These are phyloP conservation scores for Phytopythium litorale DNA, from an alignment of 352 stramenopile species.

Conservation along the genomic window DNA sequence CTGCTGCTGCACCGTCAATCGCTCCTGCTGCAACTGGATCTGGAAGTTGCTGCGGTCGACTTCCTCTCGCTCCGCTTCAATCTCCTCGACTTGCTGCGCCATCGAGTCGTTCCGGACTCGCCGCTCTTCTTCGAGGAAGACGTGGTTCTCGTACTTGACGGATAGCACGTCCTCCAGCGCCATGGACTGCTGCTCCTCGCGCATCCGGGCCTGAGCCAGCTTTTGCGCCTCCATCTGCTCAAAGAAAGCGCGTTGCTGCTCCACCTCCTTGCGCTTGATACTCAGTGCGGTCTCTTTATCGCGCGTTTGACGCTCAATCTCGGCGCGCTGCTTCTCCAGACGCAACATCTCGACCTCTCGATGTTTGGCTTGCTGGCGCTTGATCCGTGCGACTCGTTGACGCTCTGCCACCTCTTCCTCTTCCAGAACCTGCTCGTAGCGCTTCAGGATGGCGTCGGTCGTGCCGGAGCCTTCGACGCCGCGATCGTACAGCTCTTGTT, in stretches of 20 bases:
- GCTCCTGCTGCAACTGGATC: constrained; percentile 40
- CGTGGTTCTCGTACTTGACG: constrained; percentile 37
- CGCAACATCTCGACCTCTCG: constrained; percentile 25
- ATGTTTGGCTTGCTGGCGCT: constrained; percentile 20
- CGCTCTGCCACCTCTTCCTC: constrained; percentile 22
- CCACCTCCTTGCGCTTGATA: constrained; percentile 44
- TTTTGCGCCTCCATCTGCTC: constrained; percentile 60
- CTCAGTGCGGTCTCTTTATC: constrained; percentile 28
- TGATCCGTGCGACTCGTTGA: neutral
- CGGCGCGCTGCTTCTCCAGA: constrained; percentile 27
- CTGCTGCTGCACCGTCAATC: constrained; percentile 35
- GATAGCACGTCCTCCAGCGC: constrained; percentile 51
- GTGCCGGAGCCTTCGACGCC: constrained; percentile 53
- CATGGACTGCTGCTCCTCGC: constrained; percentile 51
- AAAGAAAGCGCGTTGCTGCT: constrained; percentile 48
- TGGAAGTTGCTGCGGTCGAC: constrained; percentile 36
- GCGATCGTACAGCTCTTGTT: constrained; percentile 79
- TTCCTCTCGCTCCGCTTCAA: constrained; percentile 49
- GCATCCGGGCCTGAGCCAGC: constrained; percentile 21
- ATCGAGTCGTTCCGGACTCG: constrained; percentile 32
- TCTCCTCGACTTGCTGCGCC: constrained; percentile 35
- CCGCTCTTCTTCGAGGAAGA: constrained; percentile 24
- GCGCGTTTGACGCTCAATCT: constrained; percentile 28
- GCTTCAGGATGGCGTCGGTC: constrained; percentile 35
- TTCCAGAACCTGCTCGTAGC: constrained; percentile 35